Base-by-base conservation (phyloP, 495 filamentous ascomycete species). In the Hyaloscypha hepaticicola region DNA sequence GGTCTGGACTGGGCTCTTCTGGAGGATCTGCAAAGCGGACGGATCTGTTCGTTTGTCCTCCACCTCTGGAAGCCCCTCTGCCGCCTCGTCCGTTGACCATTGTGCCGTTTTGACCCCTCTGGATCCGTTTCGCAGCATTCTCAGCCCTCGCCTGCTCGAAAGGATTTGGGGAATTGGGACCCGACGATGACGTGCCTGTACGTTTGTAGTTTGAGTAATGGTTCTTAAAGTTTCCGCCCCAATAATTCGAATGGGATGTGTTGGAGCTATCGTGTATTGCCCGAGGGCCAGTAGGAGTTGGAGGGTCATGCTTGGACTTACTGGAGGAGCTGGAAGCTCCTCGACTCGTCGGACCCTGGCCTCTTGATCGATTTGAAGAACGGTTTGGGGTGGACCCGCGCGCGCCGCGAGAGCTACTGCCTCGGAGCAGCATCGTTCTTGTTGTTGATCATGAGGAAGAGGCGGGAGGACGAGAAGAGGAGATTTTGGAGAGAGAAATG, bases 101-200 rank as follows among this genome's bases (percentile, higher is more conserved):
- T 22, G 55, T 50, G 38, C 50, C 41, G 24, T 61, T 62, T 50
- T 65, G 60, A 25, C 64, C 64, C 41, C 67, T 53, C 33, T 66
- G 61, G 28, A 65, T 62, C 3, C 70, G 66, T 48, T 68, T 70
- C 33, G 70, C 68, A 24, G 68, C 70, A 72, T 72, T 72, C 50
- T 70, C 68, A 22, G 64, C 31, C 62, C 70, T 55, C 52, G 66
- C 70, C 49, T 57, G 14, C 12, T 72, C 68, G 65, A 72, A 72
- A 21, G 55, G 28, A 34, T 70, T 63, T 41, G 60, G 27, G 19
- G 64, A 11, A 24, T 61, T 60, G 22, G 24, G 21, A 28, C 24
- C 28, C 26, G 58, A 28, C 21, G 58, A 34, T 24, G 58, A 41
- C 14, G 61, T 45, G 21, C 51, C 64, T 69, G 53, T 57, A 58